Base-by-base conservation (phyloP, 1,284 basidiomycete species). In the Gomphus bonarii region DNA sequence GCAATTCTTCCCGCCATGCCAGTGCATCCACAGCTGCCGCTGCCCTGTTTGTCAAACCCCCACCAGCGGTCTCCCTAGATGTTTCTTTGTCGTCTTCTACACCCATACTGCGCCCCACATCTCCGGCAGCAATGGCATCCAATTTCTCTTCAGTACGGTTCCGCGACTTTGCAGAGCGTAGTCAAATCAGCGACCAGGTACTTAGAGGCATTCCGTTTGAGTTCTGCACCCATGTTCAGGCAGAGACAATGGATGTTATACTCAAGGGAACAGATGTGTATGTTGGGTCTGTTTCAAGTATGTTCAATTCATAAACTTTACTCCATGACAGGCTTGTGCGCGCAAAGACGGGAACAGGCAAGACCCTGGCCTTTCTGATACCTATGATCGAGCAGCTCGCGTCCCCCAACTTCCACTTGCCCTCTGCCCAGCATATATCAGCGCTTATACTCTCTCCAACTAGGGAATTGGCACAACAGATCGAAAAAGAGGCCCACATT, bases 301-400 rank as follows among this genome's bases (percentile, higher is more conserved):
- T 31, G 25, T 3, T 5, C 25, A 14, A n/a, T 14, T 3, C 31
- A 22, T 31, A 31, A 22, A 48, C 25, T n/a, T 14, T 20, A 16
- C 14, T 7, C 18, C 8, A 36, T 12, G 9, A 14, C 20, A 55
- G 54, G 2, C 52, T 54, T 43, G 52, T 40, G 18, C 54, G 46
- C 66, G 94, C 95, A 52, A 92, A 95, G 71, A 97, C 94, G 22
- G 94, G 94, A 64, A 94, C 91, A 68, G 94, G 94, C 61, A 97
- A 99, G 77, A 99, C 95, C 28, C 97, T 99, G 61, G 88, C 95
- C n/a, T 99, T 99, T 69, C 95, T 95, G 58, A 84, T 99, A 50
- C 95, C 95, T 55, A 94, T 95, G 58, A 99, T 99, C 94, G 79
- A 98, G 40, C 95, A 54, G 36, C 40, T 54, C 38, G 50, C 50